Conservation (phyloP, 1,284 basidiomycete genomes). For the Rhizopogon hawkerae region DNA sequence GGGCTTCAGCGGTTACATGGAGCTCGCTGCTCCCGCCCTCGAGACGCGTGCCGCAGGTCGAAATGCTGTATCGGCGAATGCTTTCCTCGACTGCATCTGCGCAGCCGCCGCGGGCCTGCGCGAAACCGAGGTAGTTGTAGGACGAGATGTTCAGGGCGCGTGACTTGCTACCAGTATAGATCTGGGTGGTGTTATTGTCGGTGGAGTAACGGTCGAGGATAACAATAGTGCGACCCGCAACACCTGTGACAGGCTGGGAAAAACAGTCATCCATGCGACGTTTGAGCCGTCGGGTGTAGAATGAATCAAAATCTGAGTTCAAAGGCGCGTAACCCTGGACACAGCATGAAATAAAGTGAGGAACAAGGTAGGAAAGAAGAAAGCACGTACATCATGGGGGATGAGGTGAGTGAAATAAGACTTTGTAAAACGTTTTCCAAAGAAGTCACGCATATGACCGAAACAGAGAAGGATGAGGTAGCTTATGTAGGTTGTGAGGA, state of each 20-base stretch:
- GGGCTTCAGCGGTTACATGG: slow-evolving; percentile 75
- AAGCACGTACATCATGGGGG: slow-evolving; percentile 62
- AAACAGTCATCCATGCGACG: slow-evolving; percentile 95
- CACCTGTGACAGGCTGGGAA: slow-evolving; percentile 87
- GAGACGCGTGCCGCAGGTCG: slow-evolving; percentile 69
- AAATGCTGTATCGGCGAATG: slow-evolving; percentile 74
- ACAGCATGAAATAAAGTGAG: slow-evolving; percentile 7
- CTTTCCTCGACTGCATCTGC: slow-evolving; percentile 86
- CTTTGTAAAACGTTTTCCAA: slow-evolving; percentile 81
- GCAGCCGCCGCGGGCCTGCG: slow-evolving; percentile 87
- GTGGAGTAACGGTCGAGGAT: slow-evolving; percentile 79
- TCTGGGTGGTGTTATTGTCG: slow-evolving; percentile 78
- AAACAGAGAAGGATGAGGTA: slow-evolving; percentile 84
- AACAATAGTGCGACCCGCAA: slow-evolving; percentile 89
- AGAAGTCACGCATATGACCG: slow-evolving; percentile 91
- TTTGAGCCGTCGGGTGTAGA: slow-evolving; percentile 96
- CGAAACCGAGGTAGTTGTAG: slow-evolving; percentile 99
- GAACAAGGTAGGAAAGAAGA: not conserved
- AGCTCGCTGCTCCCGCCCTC: slow-evolving; percentile 83
- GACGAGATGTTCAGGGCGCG: slow-evolving; percentile 95
- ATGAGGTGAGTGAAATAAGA: slow-evolving; percentile 74
- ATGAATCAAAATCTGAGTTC: slow-evolving; percentile 98
- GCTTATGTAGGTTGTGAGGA: slow-evolving; percentile 87
- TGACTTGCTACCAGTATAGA: slow-evolving; percentile 73
- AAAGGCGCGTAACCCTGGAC: slow-evolving; percentile 88